These are phyloP conservation scores for Excoecaria cochinchinensis DNA, from an alignment of 345 rosid genomes.

Conservation along the genomic window DNA sequence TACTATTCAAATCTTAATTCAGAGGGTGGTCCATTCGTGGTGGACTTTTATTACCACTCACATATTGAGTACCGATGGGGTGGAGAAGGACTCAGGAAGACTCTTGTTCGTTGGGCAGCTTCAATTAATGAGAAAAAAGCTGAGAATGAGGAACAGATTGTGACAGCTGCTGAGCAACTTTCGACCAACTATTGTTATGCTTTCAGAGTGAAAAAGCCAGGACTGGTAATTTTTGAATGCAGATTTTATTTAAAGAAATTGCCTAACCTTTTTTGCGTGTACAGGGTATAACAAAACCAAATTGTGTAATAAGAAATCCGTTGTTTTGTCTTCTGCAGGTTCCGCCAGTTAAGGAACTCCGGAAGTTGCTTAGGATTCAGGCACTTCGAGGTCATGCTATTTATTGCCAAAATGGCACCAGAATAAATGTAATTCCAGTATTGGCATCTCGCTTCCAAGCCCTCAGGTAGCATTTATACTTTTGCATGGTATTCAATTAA, in stretches of 20 bases:
- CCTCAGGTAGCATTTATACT: constrained; percentile 51
- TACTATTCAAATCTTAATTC: constrained; percentile 68
- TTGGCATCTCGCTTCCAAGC: constrained; percentile 91
- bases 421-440: constrained; percentile 82
- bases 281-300: neutral
- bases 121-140: constrained; percentile 52
- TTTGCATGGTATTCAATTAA: neutral
- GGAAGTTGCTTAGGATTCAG: constrained; percentile 81
- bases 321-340: constrained; percentile 45
- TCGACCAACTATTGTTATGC: constrained; percentile 90
- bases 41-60: constrained; percentile 92
- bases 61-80: constrained; percentile 99
- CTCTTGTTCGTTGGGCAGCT: constrained; percentile 88
- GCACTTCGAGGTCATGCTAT: constrained; percentile 83
- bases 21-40: constrained; percentile 68
- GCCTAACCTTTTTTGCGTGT: neutral
- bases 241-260: neutral
- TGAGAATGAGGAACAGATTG: constrained; percentile 52
- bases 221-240: constrained; percentile 41
- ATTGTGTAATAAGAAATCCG: neutral
- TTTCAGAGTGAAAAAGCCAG: constrained; percentile 59
- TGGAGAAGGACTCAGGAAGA: constrained; percentile 95
- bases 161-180: constrained; percentile 70
- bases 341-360: constrained; percentile 77
- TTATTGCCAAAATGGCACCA: constrained; percentile 74